Evolutionary conservation across 2,329 filamentous ascomycete genomes (phyloP), one percentile per base, ranked within the genome.

Genomic region (Colletotrichum zoysiae): DNA sequence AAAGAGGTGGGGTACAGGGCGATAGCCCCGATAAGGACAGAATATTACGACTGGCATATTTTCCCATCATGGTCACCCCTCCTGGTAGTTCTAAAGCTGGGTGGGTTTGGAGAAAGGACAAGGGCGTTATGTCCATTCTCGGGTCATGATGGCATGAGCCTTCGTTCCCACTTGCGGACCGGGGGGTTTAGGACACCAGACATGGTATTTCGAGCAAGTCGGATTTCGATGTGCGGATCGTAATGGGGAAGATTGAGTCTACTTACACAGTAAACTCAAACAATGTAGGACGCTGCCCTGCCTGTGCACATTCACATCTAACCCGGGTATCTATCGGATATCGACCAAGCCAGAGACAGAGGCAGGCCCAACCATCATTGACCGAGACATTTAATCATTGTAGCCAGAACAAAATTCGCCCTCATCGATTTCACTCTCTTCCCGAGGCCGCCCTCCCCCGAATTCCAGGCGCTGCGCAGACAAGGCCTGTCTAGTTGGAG

Each of bases 221-320:
- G 20, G 51, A 68, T 71, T 68, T 58, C 65, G 51, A 68, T 63
- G 69, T 55, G 58, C 68, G n/a, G 30, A 44, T 50, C 56, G 62
- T 63, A 60, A 63, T 65, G 53, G 40, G 20, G 20, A 46, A 57
- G 26, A 33, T 55, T 55, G 26, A 33, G 61, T 23, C n/a, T 51
- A 23, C 20, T 12, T 23, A n/a, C 16, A 20, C 20, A 44, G 42
- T 8, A 44, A 44, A 46, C 44, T 12, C 5, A 2, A 6, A 18
- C 20, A 9, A n/a, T 7, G 46, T 23, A 30, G 48, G 56, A 59
- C 4, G 48, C 48, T 44, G 44, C 5, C 61, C 35, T 38, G 40
- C 44, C 20, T 18, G 48, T 44, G 23, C 33, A 38, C 11, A 4
- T 16, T 18, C 40, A 11, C 51, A 42, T 30, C 44, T 58, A 63